Conservation (phyloP, 305 asterid genomes). For the Fraxinus sp. region DNA sequence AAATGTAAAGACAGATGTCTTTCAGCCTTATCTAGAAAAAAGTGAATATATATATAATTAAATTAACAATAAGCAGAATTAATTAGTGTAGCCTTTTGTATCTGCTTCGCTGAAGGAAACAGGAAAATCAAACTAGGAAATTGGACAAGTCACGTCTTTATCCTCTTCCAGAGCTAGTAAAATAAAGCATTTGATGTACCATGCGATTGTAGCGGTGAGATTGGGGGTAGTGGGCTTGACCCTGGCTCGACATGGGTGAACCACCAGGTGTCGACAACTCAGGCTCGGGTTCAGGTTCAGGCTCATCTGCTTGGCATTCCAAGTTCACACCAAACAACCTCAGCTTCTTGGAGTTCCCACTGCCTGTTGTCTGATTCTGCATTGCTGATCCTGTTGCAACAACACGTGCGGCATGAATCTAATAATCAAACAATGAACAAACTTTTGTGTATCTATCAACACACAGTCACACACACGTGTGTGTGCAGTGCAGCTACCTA, state of each 20-base stretch:
- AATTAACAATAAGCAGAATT: neutral
- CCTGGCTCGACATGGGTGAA: constrained; percentile 41
- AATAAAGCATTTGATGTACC: constrained; percentile 30
- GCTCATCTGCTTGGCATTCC: constrained; percentile 47
- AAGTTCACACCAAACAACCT: constrained; percentile 65
- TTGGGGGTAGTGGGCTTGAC: constrained; percentile 24
- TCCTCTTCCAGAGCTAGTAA: constrained; percentile 16
- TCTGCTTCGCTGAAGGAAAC: constrained; percentile 36
- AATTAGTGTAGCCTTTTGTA: constrained; percentile 10
- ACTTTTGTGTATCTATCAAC: neutral
- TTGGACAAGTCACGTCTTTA: constrained; percentile 34
- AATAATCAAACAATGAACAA: neutral
- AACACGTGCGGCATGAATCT: neutral
- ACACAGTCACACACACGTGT: neutral
- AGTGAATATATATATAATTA: neutral
- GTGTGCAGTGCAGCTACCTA: neutral
- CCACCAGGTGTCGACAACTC: constrained; percentile 31
- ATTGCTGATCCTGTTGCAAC: constrained; percentile 30
- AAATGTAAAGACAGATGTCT: neutral
- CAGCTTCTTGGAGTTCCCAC: constrained; percentile 49
- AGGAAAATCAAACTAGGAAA: constrained; percentile 38
- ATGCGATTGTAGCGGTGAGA: constrained; percentile 32
- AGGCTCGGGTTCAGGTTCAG: constrained; percentile 12
- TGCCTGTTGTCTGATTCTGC: constrained; percentile 28
- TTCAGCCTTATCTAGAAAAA: neutral